A percentile compares a stretch with the other conserved stretches of the same genome.
phyloP scores from a whole-genome alignment of 2,329 filamentous ascomycete genomes.

The Aspergillus versicolor region DNA sequence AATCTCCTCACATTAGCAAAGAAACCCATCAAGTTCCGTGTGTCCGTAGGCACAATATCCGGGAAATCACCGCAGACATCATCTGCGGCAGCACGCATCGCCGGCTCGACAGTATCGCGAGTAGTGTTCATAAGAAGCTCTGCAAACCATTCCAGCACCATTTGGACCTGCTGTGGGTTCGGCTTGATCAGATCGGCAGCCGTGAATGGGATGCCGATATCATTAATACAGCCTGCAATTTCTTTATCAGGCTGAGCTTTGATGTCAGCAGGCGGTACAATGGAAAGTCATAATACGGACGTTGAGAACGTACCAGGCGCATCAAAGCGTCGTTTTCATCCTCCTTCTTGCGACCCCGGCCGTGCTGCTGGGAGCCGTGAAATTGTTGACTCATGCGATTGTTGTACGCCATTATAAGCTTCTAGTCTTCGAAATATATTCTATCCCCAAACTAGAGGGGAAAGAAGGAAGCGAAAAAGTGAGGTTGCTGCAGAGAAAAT shows the following conservation, averaged over 20 bases:
- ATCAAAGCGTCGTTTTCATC: constrained; percentile 59
- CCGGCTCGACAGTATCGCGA: constrained; percentile 87
- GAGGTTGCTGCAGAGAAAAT: neutral
- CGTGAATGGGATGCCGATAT: constrained; percentile 89
- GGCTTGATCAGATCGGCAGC: constrained; percentile 88
- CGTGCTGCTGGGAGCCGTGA: constrained; percentile 47
- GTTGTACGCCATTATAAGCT: constrained; percentile 49
- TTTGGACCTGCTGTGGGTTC: constrained; percentile 90
- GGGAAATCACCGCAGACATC: constrained; percentile 80
- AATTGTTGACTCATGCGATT: constrained; percentile 54
- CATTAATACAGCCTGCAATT: constrained; percentile 94
- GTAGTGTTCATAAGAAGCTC: constrained; percentile 92
- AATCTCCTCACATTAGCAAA: constrained; percentile 80
- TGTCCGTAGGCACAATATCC: constrained; percentile 82
- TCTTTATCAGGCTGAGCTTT: constrained; percentile 62
- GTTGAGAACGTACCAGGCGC: constrained; percentile 49
- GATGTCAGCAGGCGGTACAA: neutral
- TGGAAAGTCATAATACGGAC: neutral
- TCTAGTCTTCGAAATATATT: neutral
- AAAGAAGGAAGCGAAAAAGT: neutral
- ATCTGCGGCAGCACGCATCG: constrained; percentile 88
- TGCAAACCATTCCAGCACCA: constrained; percentile 97
- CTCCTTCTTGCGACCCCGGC: constrained; percentile 54
- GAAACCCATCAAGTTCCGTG: constrained; percentile 93
- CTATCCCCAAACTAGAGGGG: neutral